Evolutionary conservation across 495 filamentous ascomycete species (phyloP), one percentile per base, ranked within the genome.

Genomic region (Aspergillus bertholletiae): DNA sequence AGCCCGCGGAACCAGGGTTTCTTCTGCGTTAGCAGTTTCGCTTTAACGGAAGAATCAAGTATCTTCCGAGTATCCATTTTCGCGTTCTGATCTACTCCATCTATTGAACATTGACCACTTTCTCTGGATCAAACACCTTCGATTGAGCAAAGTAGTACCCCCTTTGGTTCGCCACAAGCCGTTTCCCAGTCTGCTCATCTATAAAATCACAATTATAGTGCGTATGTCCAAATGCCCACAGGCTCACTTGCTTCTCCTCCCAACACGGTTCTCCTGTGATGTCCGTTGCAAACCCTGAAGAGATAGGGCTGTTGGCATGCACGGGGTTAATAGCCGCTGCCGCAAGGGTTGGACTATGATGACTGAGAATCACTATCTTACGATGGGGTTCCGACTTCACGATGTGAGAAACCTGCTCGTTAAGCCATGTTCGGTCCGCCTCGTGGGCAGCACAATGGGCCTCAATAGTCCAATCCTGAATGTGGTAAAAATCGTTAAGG

Each of bases 191-290:
- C 23, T 49, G 43, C 12, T 62, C 54, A 6, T 72, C 65, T 8
- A 46, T 48, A 53, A 74, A 80, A 54, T 74, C 69, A 55, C 67
- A 74, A 54, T 79, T 82, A 58, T 68, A 80, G 64, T 84, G 81
- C 8, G 81, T 84, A 57, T 84, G 79, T 1, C 79, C 79, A 64
- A 80, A 84, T 12, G 74, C 81, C 80, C 78, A 82, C 7, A 82
- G n/a, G 39, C 64, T 66, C 5, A 84, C 80, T 2, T 56, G 58
- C 5, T 49, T 44, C 27, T 68, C 74, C 22, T 49, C 65, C 72
- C 72, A 85, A 49, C 81, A 83, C 27, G 32, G 23, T 54, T 84
- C 58, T 13, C 20, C 48, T 7, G 59, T 64, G 24, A 83, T 50
- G 59, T 83, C 79, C 0, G 77, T 81, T 8, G 67, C 60, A 52